Percentiles rank a stretch among this genome's conserved stretches.
These are phyloP conservation scores for Spathaspora sp. DNA, from an alignment of 805 yeast genomes.

Conservation along the genomic window DNA sequence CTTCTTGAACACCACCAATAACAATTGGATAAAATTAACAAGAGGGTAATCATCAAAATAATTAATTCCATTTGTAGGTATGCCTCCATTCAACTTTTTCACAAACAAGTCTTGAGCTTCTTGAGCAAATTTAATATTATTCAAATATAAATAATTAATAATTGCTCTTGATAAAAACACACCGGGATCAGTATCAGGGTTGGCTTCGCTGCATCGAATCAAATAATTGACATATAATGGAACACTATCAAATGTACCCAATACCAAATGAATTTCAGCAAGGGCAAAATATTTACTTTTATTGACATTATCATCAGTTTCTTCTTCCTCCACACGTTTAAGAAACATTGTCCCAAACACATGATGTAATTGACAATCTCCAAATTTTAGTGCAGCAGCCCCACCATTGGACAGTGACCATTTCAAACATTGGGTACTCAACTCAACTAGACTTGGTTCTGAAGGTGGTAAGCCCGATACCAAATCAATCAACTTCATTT, in stretches of 20 bases:
- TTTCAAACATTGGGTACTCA: slow-evolving; percentile 60
- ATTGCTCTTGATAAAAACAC: slow-evolving; percentile 53
- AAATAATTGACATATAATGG: slow-evolving; percentile 43
- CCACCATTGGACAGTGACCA: slow-evolving; percentile 58
- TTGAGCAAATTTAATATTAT: slow-evolving; percentile 59
- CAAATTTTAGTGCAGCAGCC: slow-evolving; percentile 44
- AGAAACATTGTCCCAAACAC: slow-evolving; percentile 67
- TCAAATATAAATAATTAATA: slow-evolving; percentile 67
- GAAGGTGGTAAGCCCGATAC: slow-evolving; percentile 41
- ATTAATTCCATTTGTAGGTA: slow-evolving; percentile 19
- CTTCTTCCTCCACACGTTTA: slow-evolving; percentile 21
- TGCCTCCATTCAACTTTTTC: slow-evolving; percentile 16
- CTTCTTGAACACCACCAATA: slow-evolving; percentile 56
- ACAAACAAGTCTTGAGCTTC: slow-evolving; percentile 25
- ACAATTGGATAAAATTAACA: slow-evolving; percentile 66
- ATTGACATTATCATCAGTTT: slow-evolving; percentile 11
- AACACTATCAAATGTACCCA: slow-evolving; percentile 58
- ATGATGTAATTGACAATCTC: slow-evolving; percentile 74
- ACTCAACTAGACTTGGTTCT: slow-evolving; percentile 52
- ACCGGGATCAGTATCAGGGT: slow-evolving; percentile 31
- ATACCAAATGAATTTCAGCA: slow-evolving; percentile 69
- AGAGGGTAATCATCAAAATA: slow-evolving; percentile 43
- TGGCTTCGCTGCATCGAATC: slow-evolving; percentile 34
- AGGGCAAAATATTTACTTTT: slow-evolving; percentile 46
- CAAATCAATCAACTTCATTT: slow-evolving; percentile 46